A percentile compares a stretch with the other conserved stretches of the same genome.
phyloP scores from a whole-genome alignment of 148 eudicot genomes.

The Silene latifolia region DNA sequence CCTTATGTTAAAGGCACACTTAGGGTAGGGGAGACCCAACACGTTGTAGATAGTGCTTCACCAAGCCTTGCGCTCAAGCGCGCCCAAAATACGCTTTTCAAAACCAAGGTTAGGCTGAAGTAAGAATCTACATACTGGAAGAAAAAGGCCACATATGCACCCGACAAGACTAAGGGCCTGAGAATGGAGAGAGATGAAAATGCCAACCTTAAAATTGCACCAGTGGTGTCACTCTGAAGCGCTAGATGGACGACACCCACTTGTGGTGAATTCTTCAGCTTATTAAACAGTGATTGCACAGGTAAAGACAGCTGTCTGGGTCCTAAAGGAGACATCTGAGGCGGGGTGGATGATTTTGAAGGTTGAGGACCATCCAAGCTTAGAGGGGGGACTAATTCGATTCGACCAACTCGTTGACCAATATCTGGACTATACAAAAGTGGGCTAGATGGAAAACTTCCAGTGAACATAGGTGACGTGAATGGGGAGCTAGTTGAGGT shows the following conservation, averaged over 20 bases:
- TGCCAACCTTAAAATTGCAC: constrained; percentile 76
- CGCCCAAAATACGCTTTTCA: not conserved
- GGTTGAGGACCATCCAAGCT: constrained; percentile 84
- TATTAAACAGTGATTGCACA: constrained; percentile 62
- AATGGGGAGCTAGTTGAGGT: constrained; percentile 60
- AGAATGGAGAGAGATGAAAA: constrained; percentile 8
- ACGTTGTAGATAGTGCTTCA: not conserved
- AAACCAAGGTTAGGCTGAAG: constrained; percentile 7
- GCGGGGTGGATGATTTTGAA: constrained; percentile 51
- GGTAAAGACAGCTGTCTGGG: constrained; percentile 69
- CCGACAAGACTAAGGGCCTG: not conserved
- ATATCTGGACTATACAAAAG: constrained; percentile 75
- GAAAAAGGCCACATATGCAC: constrained; percentile 5
- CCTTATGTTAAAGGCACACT: not conserved
- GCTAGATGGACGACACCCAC: constrained; percentile 91
- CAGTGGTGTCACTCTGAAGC: constrained; percentile 83
- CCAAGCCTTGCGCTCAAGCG: not conserved
- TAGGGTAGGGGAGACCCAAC: not conserved
- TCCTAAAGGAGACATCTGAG: constrained; percentile 66
- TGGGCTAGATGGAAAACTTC: constrained; percentile 96
- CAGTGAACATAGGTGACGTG: constrained; percentile 88
- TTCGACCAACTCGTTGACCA: constrained; percentile 51
- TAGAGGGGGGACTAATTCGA: constrained; percentile 86
- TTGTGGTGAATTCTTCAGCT: constrained; percentile 73
- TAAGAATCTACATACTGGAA: constrained; percentile 10